phyloP scores from a whole-genome alignment of 2,329 filamentous ascomycete genomes.

The Tolypocladium tropicale region DNA sequence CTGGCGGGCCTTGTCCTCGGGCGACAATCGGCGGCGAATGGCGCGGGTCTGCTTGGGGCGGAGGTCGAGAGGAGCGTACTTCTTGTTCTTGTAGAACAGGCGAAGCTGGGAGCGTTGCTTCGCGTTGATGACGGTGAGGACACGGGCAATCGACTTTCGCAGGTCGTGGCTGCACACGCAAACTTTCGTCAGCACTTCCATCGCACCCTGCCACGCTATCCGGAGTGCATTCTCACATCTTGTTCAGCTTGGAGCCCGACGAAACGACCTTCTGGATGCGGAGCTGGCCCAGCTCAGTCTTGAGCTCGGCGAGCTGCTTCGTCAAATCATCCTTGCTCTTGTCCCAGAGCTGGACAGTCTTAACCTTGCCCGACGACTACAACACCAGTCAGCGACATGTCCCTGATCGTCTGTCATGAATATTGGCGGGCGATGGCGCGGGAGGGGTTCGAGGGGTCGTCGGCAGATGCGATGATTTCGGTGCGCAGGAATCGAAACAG shows the following conservation, averaged over 20 bases:
- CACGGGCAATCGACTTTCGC: constrained; percentile 98
- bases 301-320: constrained; percentile 90
- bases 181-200: constrained; percentile 12
- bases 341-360: constrained; percentile 92
- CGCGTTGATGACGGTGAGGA: constrained; percentile 99
- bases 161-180: constrained; percentile 70
- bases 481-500: neutral
- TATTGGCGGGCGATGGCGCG: neutral
- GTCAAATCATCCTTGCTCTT: constrained; percentile 99
- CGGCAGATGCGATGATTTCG: neutral
- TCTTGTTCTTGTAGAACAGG: constrained; percentile 99
- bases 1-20: constrained; percentile 74
- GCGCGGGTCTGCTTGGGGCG: constrained; percentile 96
- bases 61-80: constrained; percentile 97
- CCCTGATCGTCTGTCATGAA: constrained; percentile 6
- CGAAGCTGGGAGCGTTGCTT: constrained; percentile 97
- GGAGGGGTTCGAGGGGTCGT: neutral
- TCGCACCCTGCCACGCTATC: neutral
- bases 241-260: constrained; percentile 90
- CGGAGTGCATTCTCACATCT: constrained; percentile 59
- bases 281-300: constrained; percentile 91
- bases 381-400: constrained; percentile 17
- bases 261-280: constrained; percentile 98
- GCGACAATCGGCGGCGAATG: constrained; percentile 89
- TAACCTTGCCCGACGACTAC: constrained; percentile 59